Conservation (phyloP, 768 basidiomycete genomes). For the Russula olivacea region DNA sequence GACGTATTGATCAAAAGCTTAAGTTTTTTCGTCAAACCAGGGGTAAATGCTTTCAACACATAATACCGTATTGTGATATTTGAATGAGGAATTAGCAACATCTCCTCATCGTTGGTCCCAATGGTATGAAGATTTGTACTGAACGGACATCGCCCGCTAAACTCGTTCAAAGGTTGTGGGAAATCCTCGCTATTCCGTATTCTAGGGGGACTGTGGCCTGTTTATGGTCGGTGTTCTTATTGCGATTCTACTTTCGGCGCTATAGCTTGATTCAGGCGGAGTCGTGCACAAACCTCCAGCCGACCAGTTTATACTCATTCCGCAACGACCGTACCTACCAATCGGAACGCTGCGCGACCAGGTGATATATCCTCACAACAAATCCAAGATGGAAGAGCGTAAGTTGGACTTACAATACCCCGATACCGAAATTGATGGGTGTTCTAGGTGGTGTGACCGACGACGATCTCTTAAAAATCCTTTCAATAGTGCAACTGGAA, state of each 20-base stretch:
- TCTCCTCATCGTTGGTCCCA: constrained; percentile 89
- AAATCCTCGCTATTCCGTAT: constrained; percentile 95
- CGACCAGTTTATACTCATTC: constrained; percentile 87
- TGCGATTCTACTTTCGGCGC: neutral
- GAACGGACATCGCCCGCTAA: neutral
- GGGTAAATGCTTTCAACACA: constrained; percentile 44
- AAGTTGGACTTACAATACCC: constrained; percentile 6
- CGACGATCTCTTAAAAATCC: constrained; percentile 59
- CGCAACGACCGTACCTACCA: constrained; percentile 93
- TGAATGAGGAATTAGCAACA: constrained; percentile 55
- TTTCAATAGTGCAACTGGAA: constrained; percentile 79
- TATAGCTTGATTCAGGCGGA: constrained; percentile 40
- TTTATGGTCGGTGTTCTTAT: constrained; percentile 40
- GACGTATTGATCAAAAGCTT: constrained; percentile 81
- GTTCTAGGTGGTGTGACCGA: constrained; percentile 64
- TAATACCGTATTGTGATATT: neutral
- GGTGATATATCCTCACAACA: constrained; percentile 90
- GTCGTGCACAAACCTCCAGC: constrained; percentile 85
- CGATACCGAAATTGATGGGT: neutral
- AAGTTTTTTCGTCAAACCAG: constrained; percentile 84
- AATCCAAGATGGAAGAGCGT: constrained; percentile 73
- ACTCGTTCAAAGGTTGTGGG: constrained; percentile 54
- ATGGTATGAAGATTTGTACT: constrained; percentile 46
- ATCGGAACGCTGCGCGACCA: constrained; percentile 93
- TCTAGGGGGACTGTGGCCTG: constrained; percentile 93